phyloP scores from a whole-genome alignment of 2,329 filamentous ascomycete genomes.

The Xenosphaeropsis pyriputrescens region DNA sequence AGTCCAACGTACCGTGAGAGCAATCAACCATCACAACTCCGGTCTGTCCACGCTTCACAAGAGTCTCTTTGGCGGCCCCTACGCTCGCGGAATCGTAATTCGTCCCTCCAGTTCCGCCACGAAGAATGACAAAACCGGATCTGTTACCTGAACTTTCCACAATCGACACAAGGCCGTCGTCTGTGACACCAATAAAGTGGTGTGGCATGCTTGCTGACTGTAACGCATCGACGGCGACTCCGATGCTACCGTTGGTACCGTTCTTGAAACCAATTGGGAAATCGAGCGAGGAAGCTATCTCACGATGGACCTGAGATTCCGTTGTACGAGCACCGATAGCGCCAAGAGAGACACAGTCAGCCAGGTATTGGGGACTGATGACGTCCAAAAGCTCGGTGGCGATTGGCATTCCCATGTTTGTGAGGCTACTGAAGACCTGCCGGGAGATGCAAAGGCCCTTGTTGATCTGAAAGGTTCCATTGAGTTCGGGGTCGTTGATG shows the following conservation, averaged over 20 bases:
- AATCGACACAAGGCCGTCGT: slow-evolving; percentile 90
- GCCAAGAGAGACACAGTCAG: slow-evolving; percentile 87
- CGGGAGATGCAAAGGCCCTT: slow-evolving; percentile 88
- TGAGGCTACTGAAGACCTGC: slow-evolving; percentile 87
- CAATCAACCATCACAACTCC: slow-evolving; percentile 96
- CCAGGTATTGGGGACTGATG: slow-evolving; percentile 94
- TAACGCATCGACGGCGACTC: slow-evolving; percentile 90
- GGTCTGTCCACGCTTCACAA: slow-evolving; percentile 71
- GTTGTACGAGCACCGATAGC: slow-evolving; percentile 94
- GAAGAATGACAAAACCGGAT: slow-evolving; percentile 91
- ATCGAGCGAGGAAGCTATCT: slow-evolving; percentile 85
- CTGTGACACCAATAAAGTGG: slow-evolving; percentile 97
- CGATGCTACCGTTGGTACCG: slow-evolving; percentile 83
- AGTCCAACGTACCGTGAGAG: slow-evolving; percentile 59
- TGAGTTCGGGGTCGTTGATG: slow-evolving; percentile 98
- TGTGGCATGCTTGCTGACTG: slow-evolving; percentile 74
- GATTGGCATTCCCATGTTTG: slow-evolving; percentile 77
- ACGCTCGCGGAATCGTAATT: slow-evolving; percentile 88
- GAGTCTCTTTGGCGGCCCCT: slow-evolving; percentile 59
- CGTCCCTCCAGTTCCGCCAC: slow-evolving; percentile 80
- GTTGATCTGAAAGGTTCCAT: slow-evolving; percentile 97
- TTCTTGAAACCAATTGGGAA: slow-evolving; percentile 99
- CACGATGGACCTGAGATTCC: slow-evolving; percentile 90
- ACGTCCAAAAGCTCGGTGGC: slow-evolving; percentile 98
- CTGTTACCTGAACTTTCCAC: slow-evolving; percentile 88